Evolutionary conservation across 768 basidiomycete genomes (phyloP).

Genomic region (Lactarius hengduanensis): DNA sequence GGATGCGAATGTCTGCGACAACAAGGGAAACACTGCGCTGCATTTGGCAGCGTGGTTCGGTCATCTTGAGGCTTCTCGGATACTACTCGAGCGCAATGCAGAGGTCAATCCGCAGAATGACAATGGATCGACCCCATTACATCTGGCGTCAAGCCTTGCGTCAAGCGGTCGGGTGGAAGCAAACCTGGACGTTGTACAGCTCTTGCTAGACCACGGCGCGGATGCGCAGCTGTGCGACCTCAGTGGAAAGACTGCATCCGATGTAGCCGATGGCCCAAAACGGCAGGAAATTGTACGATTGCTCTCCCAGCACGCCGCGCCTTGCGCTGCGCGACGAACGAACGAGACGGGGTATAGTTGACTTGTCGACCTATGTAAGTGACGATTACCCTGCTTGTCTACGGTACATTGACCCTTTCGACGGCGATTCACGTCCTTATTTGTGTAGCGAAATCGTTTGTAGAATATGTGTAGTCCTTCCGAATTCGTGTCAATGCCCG

Average conservation of each 20-base stretch:
- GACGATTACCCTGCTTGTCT: neutral
- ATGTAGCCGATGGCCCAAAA: neutral
- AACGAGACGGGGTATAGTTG: neutral
- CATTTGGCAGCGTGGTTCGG: fast-evolving
- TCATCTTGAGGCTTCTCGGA: neutral
- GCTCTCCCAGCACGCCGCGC: neutral
- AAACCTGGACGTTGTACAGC: neutral
- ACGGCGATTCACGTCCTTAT: neutral
- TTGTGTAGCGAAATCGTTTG: neutral
- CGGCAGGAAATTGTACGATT: neutral
- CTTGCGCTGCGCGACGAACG: neutral
- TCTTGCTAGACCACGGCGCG: neutral
- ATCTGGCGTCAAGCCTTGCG: neutral
- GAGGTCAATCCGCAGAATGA: neutral
- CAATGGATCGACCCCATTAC: neutral
- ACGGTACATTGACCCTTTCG: neutral
- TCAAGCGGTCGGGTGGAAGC: neutral
- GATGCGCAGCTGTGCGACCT: neutral
- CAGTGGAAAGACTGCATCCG: neutral
- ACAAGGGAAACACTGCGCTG: neutral
- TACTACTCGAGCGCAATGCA: neutral
- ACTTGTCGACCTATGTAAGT: neutral
- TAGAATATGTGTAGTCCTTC: neutral
- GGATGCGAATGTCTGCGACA: neutral
- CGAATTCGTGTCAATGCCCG: neutral